Conservation (phyloP, 1,284 basidiomycete species). For the Trichosporon ovoides region DNA sequence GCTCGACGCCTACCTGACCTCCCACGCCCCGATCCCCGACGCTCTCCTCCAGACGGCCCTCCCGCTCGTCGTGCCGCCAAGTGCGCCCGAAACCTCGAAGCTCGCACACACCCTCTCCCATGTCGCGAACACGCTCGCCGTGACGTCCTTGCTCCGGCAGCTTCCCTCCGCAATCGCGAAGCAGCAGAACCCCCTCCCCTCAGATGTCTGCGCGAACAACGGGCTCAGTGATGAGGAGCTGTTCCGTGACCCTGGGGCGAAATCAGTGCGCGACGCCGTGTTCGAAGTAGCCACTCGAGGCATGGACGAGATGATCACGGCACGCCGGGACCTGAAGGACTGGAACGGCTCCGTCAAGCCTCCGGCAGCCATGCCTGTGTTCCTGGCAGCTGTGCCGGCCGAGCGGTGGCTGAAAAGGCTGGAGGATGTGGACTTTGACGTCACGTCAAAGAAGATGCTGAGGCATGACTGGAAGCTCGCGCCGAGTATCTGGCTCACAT, state of each 20-base stretch:
- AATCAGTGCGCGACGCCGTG: conserved; percentile 56
- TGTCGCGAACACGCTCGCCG: conserved; percentile 48
- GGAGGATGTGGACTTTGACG: conserved; percentile 75
- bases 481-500: conserved; percentile 74
- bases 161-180: conserved; percentile 67
- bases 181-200: conserved; percentile 71
- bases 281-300: conserved; percentile 88
- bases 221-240: conserved; percentile 81
- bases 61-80: conserved; percentile 59
- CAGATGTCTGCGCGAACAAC: conserved; percentile 73
- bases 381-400: conserved; percentile 72
- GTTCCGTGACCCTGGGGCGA: conserved; percentile 58
- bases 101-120: conserved; percentile 67
- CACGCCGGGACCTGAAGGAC: conserved; percentile 67
- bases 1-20: conserved; percentile 62
- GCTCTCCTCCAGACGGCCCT: conserved; percentile 74
- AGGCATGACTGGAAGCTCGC: conserved; percentile 77
- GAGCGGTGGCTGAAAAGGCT: conserved; percentile 62
- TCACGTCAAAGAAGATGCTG: conserved; percentile 66
- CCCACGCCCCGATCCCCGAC: conserved; percentile 72
- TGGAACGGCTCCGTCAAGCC: conserved; percentile 60
- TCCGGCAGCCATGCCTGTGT: conserved; percentile 63
- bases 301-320: conserved; percentile 83
- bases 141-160: conserved; percentile 61
- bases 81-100: conserved; percentile 55